Conservation (phyloP, 495 filamentous ascomycete genomes). For the Glonium stellatum region DNA sequence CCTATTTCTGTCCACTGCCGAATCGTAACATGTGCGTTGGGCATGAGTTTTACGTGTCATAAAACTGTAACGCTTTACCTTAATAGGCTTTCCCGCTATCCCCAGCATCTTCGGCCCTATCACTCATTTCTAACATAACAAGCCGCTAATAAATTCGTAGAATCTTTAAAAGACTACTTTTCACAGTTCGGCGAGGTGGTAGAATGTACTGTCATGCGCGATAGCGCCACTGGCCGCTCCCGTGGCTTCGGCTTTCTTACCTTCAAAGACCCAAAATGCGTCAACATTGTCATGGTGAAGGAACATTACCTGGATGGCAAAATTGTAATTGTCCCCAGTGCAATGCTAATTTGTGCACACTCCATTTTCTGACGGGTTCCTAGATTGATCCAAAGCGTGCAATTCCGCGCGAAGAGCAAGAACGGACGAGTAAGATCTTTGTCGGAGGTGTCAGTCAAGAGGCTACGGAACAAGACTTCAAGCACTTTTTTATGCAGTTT, state of each 20-base stretch:
- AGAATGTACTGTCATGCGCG: slow-evolving; percentile 97
- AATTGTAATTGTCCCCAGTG: slow-evolving; percentile 59
- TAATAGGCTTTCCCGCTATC: not conserved
- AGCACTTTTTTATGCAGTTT: slow-evolving; percentile 92
- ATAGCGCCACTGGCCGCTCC: slow-evolving; percentile 86
- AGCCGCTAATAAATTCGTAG: slow-evolving; percentile 40
- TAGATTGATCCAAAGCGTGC: slow-evolving; percentile 95
- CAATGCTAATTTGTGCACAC: slow-evolving; percentile 11
- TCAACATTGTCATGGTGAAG: slow-evolving; percentile 99
- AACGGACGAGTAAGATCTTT: slow-evolving; percentile 96
- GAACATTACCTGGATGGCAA: slow-evolving; percentile 97
- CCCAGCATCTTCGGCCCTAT: not conserved
- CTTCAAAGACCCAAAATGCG: slow-evolving; percentile 92
- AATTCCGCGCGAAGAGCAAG: slow-evolving; percentile 95
- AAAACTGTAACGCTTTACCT: no score
- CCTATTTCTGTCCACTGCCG: no score
- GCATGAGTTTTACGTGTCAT: no score
- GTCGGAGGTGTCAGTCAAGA: slow-evolving; percentile 97
- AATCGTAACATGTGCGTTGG: no score
- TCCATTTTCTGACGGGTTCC: slow-evolving; percentile 21
- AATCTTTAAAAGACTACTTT: slow-evolving; percentile 97
- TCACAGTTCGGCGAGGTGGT: slow-evolving; percentile 95
- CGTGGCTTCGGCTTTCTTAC: slow-evolving; percentile 96
- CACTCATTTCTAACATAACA: not conserved
- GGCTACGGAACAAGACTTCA: slow-evolving; percentile 90